Percentiles rank a stretch among this genome's conserved stretches.
phyloP scores from a whole-genome alignment of 2,329 filamentous ascomycete species.

The Fusarium sp. region DNA sequence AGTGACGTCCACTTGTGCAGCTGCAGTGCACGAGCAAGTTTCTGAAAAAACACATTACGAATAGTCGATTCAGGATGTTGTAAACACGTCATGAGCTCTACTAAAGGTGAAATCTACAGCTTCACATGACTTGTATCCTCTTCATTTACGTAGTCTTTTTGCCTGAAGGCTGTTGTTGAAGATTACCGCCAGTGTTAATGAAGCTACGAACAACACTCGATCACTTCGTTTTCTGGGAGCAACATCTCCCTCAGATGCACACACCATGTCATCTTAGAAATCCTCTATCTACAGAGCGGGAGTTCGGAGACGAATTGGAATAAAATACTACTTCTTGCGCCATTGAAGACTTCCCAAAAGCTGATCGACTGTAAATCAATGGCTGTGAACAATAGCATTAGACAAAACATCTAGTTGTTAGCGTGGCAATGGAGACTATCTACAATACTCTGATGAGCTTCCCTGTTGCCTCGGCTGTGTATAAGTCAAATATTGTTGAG shows the following conservation, averaged over 20 bases:
- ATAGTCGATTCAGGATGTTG: neutral
- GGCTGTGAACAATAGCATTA: neutral
- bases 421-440: neutral
- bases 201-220: neutral
- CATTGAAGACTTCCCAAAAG: neutral
- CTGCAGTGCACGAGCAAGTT: neutral
- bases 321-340: neutral
- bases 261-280: neutral
- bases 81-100: neutral
- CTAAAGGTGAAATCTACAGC: fast-evolving
- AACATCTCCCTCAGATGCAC: neutral
- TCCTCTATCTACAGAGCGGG: fast-evolving
- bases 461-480: fast-evolving
- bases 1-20: neutral
- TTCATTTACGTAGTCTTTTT: fast-evolving
- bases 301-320: fast-evolving
- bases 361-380: neutral
- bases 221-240: neutral
- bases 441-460: fast-evolving
- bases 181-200: neutral
- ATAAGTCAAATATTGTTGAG: neutral
- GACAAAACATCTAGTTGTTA: neutral
- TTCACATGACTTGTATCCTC: fast-evolving
- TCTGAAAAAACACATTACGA: neutral
- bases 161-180: neutral